Evolutionary conservation across 2,329 filamentous ascomycete genomes (phyloP).

Genomic region (Myriosclerotinia duriaeana): DNA sequence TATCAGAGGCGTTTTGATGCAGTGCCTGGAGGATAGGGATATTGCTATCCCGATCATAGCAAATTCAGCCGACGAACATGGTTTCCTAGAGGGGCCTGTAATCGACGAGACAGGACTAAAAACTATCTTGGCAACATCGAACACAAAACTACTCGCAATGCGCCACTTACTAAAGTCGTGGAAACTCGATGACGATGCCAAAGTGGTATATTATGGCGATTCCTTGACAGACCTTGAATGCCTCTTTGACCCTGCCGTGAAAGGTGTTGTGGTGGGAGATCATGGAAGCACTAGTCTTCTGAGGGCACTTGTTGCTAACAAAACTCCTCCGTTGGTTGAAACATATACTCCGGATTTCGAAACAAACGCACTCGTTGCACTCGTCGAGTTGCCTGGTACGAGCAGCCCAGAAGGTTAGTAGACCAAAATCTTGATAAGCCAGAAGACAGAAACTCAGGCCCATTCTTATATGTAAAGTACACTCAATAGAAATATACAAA

Average conservation of each 20-base stretch:
- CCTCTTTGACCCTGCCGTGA: constrained; percentile 31
- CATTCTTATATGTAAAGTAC: neutral
- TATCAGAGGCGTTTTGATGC: constrained; percentile 32
- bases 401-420: too few species aligned
- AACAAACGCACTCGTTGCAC: neutral
- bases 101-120: neutral
- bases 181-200: constrained; percentile 1
- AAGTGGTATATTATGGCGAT: constrained; percentile 39
- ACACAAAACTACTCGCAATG: constrained; percentile 34
- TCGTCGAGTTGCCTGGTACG: neutral
- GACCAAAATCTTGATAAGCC: too few species aligned
- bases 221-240: constrained; percentile 39
- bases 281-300: constrained; percentile 30
- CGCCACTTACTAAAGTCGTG: constrained; percentile 26
- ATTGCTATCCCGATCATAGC: constrained; percentile 28
- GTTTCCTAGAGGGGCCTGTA: constrained; percentile 27
- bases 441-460: too few species aligned
- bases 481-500: neutral
- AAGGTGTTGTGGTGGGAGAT: constrained; percentile 33
- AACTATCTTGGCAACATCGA: constrained; percentile 31
- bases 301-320: constrained; percentile 13
- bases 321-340: neutral
- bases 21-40: neutral
- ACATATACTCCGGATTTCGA: constrained; percentile 7
- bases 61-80: constrained; percentile 30